These are phyloP conservation scores for Astragalus glycyphyllos DNA, from an alignment of 306 rosid species.

Conservation along the genomic window DNA sequence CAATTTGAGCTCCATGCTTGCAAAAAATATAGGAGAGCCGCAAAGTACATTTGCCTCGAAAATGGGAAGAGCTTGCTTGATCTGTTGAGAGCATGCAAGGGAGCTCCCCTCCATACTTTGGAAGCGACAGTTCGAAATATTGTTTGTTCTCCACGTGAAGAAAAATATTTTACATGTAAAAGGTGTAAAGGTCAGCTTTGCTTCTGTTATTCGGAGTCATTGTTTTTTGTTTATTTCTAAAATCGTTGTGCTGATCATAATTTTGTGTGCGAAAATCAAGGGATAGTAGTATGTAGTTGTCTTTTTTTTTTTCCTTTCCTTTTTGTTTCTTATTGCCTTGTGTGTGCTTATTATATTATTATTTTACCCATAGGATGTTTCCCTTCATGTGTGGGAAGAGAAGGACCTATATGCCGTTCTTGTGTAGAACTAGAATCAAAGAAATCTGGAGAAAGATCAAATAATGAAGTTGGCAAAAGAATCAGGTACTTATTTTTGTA, in stretches of 20 bases:
- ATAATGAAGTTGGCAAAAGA: conserved; percentile 48
- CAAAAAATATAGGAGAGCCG: conserved; percentile 83
- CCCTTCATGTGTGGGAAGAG: conserved; percentile 63
- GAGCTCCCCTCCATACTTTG: conserved; percentile 64
- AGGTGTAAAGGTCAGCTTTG: conserved; percentile 77
- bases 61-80: conserved; percentile 93
- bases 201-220: conserved; percentile 21
- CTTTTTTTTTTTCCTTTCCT: conserved; percentile 9
- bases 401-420: conserved; percentile 71
- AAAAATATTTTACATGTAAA: conserved; percentile 71
- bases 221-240: background rate
- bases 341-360: conserved; percentile 33
- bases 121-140: conserved; percentile 78
- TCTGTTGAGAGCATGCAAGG: conserved; percentile 74
- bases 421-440: conserved; percentile 70
- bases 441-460: conserved; percentile 50
- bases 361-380: conserved; percentile 59
- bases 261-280: background rate
- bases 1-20: conserved; percentile 97
- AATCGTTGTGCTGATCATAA: conserved; percentile 12
- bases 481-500: conserved; percentile 57
- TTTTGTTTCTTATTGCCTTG: conserved; percentile 4
- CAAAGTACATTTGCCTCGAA: conserved; percentile 88
- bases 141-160: conserved; percentile 66
- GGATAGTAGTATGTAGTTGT: background rate